Evolutionary conservation across 129 eudicot genomes (phyloP).

Genomic region (Silybum marianum): DNA sequence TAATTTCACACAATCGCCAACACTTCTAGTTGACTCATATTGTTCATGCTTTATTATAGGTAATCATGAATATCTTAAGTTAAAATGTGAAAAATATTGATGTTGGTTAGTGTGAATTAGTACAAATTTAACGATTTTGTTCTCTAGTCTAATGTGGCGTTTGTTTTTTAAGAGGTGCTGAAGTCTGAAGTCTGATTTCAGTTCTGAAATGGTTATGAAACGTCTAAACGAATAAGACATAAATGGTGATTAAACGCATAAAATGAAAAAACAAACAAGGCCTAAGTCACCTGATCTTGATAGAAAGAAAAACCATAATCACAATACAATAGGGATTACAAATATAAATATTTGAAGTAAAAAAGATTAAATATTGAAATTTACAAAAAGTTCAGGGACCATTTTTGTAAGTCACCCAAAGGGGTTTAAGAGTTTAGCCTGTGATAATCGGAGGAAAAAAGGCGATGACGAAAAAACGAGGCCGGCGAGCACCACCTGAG

Average conservation of each 20-base stretch:
- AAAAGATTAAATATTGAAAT: neutral
- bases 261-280: too few species aligned
- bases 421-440: neutral
- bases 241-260: too few species aligned
- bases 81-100: too few species aligned
- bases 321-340: neutral
- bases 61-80: too few species aligned
- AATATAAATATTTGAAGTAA: neutral
- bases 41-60: too few species aligned
- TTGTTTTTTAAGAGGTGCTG: too few species aligned
- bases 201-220: too few species aligned
- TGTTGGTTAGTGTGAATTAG: neutral
- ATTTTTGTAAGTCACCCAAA: neutral
- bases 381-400: constrained; percentile 6
- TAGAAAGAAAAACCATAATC: neutral
- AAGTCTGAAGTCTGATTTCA: too few species aligned
- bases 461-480: constrained; percentile 56
- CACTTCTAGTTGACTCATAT: too few species aligned
- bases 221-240: too few species aligned
- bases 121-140: neutral
- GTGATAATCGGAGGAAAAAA: constrained; percentile 12
- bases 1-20: too few species aligned
- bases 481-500: constrained; percentile 36
- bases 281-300: neutral
- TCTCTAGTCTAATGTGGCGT: neutral